A percentile compares a stretch with the other conserved stretches of the same genome.
Conservation (phyloP, 2,329 filamentous ascomycete species). For the Penicillium sp. region DNA sequence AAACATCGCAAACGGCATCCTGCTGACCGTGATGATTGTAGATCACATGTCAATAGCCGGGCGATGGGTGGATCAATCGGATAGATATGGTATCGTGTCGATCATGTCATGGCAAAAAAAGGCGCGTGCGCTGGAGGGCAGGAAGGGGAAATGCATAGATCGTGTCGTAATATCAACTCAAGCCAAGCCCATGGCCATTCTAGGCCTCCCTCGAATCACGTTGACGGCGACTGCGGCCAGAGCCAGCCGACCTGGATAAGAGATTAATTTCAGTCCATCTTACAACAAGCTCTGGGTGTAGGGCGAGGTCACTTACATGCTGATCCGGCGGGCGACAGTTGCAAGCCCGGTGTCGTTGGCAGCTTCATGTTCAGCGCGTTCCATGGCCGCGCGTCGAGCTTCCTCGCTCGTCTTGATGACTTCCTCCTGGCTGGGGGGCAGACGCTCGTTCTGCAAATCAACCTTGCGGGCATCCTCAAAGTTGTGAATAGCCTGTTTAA, state of each 20-base stretch:
- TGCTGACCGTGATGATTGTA: slow-evolving; percentile 13
- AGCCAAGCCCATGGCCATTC: slow-evolving; percentile 18
- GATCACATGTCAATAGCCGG: slow-evolving; percentile 13
- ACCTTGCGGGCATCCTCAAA: slow-evolving; percentile 98
- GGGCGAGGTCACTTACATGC: slow-evolving; percentile 71
- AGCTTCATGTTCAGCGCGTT: slow-evolving; percentile 81
- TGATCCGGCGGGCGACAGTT: slow-evolving; percentile 82
- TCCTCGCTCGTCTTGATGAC: slow-evolving; percentile 79
- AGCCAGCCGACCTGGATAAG: slow-evolving; percentile 39
- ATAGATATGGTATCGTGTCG: slow-evolving; percentile 28
- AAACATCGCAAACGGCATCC: slow-evolving; percentile 14
- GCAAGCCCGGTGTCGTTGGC: slow-evolving; percentile 88
- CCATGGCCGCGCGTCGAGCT: slow-evolving; percentile 75
- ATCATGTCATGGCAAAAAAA: slow-evolving; percentile 26
- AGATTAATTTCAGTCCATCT: not conserved
- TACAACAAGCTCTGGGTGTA: too few species aligned
- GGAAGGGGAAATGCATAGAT: slow-evolving; percentile 26
- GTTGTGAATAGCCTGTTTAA: slow-evolving; percentile 95
- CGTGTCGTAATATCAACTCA: slow-evolving; percentile 27
- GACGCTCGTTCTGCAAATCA: slow-evolving; percentile 90
- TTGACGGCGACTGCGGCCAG: slow-evolving; percentile 35
- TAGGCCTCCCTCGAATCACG: slow-evolving; percentile 31
- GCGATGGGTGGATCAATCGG: slow-evolving; percentile 20
- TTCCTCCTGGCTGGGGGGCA: slow-evolving; percentile 90
- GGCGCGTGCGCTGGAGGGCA: slow-evolving; percentile 23